Evolutionary conservation across 2,329 filamentous ascomycete genomes (phyloP).

Genomic region (Neofusicoccum sp.): DNA sequence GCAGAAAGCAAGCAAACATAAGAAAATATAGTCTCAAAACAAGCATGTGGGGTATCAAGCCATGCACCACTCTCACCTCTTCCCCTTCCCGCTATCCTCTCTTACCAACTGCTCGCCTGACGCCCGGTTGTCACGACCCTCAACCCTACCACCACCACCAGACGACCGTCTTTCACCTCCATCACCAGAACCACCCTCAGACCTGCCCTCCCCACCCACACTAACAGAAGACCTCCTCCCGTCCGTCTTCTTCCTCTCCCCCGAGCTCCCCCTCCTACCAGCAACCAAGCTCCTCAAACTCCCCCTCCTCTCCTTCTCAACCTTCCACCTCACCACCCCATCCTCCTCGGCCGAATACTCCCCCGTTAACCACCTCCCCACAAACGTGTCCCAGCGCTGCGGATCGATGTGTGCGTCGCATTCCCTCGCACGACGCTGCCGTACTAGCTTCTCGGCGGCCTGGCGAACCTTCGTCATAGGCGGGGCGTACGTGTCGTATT

Average conservation of each 20-base stretch:
- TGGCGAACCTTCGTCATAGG: conserved; percentile 49
- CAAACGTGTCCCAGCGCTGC: conserved; percentile 41
- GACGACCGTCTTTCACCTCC: no score
- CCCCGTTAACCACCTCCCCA: conserved; percentile 43
- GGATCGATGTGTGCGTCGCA: conserved; percentile 36
- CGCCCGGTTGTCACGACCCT: no score
- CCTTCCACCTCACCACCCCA: conserved; percentile 3
- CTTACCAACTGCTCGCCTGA: no score
- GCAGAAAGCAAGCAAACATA: no score
- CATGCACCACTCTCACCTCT: no score
- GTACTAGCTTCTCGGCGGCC: conserved; percentile 51
- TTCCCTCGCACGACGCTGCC: conserved; percentile 49
- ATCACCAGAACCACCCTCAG: no score
- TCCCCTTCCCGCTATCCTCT: no score
- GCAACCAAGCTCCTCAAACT: not conserved
- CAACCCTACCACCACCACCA: no score
- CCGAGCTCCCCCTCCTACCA: not conserved
- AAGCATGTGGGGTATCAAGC: no score
- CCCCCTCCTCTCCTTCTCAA: not conserved
- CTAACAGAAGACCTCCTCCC: not conserved
- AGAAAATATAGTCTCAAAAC: no score
- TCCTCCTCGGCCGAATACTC: conserved; percentile 31
- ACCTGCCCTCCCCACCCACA: no score
- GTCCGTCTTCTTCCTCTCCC: not conserved
- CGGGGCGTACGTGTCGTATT: conserved; percentile 47